Evolutionary conservation across 192 early-diverging fungal genomes (phyloP).

Genomic region (Dissophora globulifera): DNA sequence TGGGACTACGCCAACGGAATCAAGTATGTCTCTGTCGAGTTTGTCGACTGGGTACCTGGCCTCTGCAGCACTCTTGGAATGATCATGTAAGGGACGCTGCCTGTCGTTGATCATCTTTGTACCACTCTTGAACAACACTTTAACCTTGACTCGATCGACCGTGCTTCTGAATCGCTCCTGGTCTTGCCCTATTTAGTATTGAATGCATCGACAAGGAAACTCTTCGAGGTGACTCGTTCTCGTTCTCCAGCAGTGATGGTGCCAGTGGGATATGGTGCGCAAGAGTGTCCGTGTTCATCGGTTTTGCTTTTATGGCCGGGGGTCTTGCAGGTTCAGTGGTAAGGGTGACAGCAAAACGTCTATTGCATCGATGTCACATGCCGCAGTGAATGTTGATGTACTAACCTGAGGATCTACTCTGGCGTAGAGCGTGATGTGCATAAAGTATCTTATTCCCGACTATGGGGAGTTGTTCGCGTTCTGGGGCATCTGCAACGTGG

Average conservation of each 20-base stretch:
- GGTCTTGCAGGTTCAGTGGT: slow-evolving; percentile 69
- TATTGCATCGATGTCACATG: no score
- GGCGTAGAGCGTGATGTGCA: slow-evolving; percentile 35
- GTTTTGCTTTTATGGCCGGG: slow-evolving; percentile 68
- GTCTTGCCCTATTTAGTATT: slow-evolving; percentile 71
- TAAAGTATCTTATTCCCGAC: slow-evolving; percentile 44
- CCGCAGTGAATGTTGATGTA: no score
- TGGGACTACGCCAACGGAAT: slow-evolving; percentile 11
- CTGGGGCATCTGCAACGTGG: slow-evolving; percentile 48
- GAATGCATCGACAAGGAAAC: slow-evolving; percentile 64
- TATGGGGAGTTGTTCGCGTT: slow-evolving; percentile 24
- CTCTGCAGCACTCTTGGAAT: slow-evolving; percentile 67
- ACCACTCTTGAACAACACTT: not conserved
- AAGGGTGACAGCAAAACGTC: not conserved
- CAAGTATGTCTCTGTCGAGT: slow-evolving; percentile 50
- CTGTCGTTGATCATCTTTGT: not conserved
- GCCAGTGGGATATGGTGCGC: slow-evolving; percentile 58
- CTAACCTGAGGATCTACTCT: not conserved
- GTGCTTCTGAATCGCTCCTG: slow-evolving; percentile 63
- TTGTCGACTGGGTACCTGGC: slow-evolving; percentile 71
- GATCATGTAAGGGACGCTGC: slow-evolving; percentile 62
- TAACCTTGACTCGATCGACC: no score
- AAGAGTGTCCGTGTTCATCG: slow-evolving; percentile 64
- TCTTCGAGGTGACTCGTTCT: slow-evolving; percentile 57
- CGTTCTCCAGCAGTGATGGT: slow-evolving; percentile 39